Conservation (phyloP, 495 filamentous ascomycete genomes). For the Aspergillus biplanus region DNA sequence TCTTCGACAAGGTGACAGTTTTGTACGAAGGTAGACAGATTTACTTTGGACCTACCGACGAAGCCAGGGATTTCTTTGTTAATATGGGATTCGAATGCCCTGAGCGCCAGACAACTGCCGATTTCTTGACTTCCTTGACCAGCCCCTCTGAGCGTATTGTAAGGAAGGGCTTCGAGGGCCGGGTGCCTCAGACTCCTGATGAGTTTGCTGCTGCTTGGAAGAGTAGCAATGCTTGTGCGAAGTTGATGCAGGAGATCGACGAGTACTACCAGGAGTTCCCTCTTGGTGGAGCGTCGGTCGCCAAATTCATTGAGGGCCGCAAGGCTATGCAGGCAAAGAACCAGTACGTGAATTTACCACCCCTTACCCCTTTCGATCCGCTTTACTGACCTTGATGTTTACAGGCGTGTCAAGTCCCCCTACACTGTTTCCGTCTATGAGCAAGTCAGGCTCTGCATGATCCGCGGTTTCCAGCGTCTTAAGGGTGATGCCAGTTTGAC, state of each 20-base stretch:
- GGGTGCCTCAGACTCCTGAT: slow-evolving; percentile 70
- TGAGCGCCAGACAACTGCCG: slow-evolving; percentile 67
- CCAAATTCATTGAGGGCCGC: slow-evolving; percentile 45
- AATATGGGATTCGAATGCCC: slow-evolving; percentile 67
- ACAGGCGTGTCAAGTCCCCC: slow-evolving; percentile 43
- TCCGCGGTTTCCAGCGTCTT: slow-evolving; percentile 61
- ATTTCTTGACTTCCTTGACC: slow-evolving; percentile 79
- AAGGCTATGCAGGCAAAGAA: slow-evolving; percentile 50
- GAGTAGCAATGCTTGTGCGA: slow-evolving; percentile 55
- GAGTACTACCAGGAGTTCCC: slow-evolving; percentile 53
- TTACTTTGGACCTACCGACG: slow-evolving; percentile 64
- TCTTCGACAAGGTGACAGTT: slow-evolving; percentile 65
- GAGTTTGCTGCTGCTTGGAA: slow-evolving; percentile 71
- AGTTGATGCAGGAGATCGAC: slow-evolving; percentile 55
- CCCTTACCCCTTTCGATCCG: too few relatives aligned
- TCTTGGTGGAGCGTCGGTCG: slow-evolving; percentile 43
- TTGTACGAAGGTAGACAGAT: slow-evolving; percentile 70
- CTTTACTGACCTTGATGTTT: slow-evolving; percentile 4
- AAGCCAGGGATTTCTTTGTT: slow-evolving; percentile 68
- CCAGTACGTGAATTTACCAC: slow-evolving; percentile 16
- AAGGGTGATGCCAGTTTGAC: slow-evolving; percentile 77
- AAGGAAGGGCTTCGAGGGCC: slow-evolving; percentile 63
- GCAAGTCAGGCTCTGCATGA: slow-evolving; percentile 54
- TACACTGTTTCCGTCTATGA: slow-evolving; percentile 51
- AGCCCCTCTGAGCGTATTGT: slow-evolving; percentile 68